phyloP scores from a whole-genome alignment of 805 yeast species.

The Kuraishia cidri region DNA sequence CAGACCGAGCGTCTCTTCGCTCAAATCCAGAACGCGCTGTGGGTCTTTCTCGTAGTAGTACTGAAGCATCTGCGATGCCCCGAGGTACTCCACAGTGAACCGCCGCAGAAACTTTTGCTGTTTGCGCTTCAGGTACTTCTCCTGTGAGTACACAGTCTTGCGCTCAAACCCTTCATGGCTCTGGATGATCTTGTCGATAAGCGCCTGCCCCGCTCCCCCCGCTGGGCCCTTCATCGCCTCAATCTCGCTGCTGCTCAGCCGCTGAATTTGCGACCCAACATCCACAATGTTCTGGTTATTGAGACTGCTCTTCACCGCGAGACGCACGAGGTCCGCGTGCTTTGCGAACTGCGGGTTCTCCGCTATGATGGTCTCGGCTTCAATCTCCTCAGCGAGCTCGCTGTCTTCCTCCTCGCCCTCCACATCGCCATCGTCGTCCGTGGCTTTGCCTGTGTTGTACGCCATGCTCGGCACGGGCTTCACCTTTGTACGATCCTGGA shows the following conservation, averaged over 20 bases:
- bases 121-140: constrained; percentile 84
- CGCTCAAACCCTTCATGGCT: constrained; percentile 82
- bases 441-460: constrained; percentile 9
- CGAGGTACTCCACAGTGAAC: constrained; percentile 73
- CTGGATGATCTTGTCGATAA: constrained; percentile 74
- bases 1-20: constrained; percentile 77
- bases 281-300: constrained; percentile 58
- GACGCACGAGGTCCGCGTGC: constrained; percentile 24
- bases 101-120: constrained; percentile 84
- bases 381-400: constrained; percentile 26
- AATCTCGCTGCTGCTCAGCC: constrained; percentile 69
- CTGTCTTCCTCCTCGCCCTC: constrained; percentile 18
- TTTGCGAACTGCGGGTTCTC: constrained; percentile 5
- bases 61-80: constrained; percentile 61
- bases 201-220: constrained; percentile 57
- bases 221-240: constrained; percentile 74
- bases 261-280: constrained; percentile 66
- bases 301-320: constrained; percentile 38
- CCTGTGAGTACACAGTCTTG: constrained; percentile 85
- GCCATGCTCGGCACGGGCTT: constrained; percentile 36
- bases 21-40: constrained; percentile 64
- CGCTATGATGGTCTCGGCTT: constrained; percentile 18
- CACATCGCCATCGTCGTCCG: constrained; percentile 14
- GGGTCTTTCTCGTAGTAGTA: constrained; percentile 75
- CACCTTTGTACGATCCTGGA: constrained; percentile 45